Evolutionary conservation across 305 asterid species (phyloP).

Genomic region (Plantago coronopus): DNA sequence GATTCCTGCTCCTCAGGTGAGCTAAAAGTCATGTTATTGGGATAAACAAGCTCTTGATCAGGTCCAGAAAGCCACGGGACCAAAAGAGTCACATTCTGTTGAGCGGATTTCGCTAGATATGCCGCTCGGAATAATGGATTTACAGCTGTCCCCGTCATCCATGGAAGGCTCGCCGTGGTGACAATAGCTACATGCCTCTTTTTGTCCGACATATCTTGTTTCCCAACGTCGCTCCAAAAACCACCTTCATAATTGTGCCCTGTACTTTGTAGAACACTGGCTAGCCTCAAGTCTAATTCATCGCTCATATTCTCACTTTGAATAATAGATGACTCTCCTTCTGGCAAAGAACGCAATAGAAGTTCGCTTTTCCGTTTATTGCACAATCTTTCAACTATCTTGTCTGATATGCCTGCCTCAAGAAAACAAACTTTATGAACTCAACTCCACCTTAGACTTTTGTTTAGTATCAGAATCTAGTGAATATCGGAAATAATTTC

Average conservation of each 20-base stretch:
- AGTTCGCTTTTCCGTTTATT: constrained; percentile 74
- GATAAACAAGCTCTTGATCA: constrained; percentile 95
- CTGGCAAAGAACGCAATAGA: constrained; percentile 52
- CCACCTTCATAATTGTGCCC: constrained; percentile 94
- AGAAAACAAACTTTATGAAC: constrained; percentile 19
- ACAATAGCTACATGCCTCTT: constrained; percentile 96
- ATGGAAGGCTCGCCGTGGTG: constrained; percentile 99
- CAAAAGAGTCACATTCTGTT: constrained; percentile 87
- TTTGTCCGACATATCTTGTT: constrained; percentile 43
- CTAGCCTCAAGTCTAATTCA: constrained; percentile 81
- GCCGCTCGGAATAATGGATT: constrained; percentile 99
- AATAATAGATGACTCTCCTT: constrained; percentile 60
- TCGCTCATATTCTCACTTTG: constrained; percentile 67
- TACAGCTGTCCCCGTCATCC: constrained; percentile 99
- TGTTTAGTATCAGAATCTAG: neutral
- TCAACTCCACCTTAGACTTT: constrained; percentile 12
- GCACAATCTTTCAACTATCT: constrained; percentile 92
- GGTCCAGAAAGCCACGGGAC: constrained; percentile 98
- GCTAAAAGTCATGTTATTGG: constrained; percentile 70
- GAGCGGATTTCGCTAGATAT: constrained; percentile 71
- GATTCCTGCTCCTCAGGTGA: constrained; percentile 93
- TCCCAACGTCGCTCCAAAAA: constrained; percentile 62
- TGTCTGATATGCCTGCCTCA: constrained; percentile 75
- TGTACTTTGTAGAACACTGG: constrained; percentile 91
- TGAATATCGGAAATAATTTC: neutral